Conservation (phyloP, 2,329 filamentous ascomycete species). For the Talaromyces atroroseus region DNA sequence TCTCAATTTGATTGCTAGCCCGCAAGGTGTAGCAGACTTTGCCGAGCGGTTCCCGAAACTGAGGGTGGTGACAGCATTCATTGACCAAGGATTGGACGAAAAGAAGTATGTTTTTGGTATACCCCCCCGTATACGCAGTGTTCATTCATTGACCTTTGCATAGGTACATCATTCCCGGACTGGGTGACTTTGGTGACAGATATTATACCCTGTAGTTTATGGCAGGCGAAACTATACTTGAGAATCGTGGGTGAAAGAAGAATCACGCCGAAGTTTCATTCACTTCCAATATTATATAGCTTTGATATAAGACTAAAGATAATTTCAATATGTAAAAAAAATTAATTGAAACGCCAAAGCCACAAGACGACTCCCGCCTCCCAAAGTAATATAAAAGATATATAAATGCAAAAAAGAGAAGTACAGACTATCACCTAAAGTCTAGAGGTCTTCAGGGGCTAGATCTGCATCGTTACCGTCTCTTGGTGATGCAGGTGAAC, state of each 20-base stretch:
- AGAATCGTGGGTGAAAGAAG: background rate
- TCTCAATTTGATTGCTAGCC: slow-evolving; percentile 95
- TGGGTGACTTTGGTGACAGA: slow-evolving; percentile 92
- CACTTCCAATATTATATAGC: background rate
- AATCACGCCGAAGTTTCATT: background rate
- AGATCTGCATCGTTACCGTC: slow-evolving; percentile 10
- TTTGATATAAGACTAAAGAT: slow-evolving; percentile 2
- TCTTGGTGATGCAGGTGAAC: slow-evolving; percentile 1
- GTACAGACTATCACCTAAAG: background rate
- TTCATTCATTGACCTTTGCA: slow-evolving; percentile 9
- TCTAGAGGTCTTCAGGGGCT: background rate
- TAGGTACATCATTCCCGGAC: slow-evolving; percentile 90
- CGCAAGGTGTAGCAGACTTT: slow-evolving; percentile 84
- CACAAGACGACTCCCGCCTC: slow-evolving; percentile 7
- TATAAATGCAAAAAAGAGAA: background rate
- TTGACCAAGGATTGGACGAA: slow-evolving; percentile 92
- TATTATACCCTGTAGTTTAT: slow-evolving; percentile 78
- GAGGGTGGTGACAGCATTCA: slow-evolving; percentile 89
- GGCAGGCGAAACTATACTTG: background rate
- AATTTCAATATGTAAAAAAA: slow-evolving; percentile 3
- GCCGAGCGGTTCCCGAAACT: slow-evolving; percentile 82
- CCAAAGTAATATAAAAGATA: background rate
- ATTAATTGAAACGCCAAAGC: slow-evolving; percentile 7
- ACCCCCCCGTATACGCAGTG: background rate
- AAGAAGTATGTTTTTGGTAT: slow-evolving; percentile 68